phyloP scores from a whole-genome alignment of 2,329 filamentous ascomycete genomes.

The Sporothrix humicola region DNA sequence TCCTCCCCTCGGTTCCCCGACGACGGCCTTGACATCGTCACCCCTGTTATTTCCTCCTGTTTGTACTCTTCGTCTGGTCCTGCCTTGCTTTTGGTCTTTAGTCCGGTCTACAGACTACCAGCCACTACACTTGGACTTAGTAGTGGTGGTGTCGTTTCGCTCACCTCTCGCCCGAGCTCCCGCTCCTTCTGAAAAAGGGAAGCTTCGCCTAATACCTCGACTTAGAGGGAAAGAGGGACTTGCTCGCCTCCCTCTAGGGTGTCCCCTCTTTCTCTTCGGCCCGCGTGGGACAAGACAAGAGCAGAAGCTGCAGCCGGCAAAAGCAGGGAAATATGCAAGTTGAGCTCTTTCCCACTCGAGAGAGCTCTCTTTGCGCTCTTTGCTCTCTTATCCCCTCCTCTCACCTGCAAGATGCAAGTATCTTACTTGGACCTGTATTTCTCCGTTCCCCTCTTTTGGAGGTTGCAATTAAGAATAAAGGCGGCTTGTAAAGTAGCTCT shows the following conservation, averaged over 20 bases:
- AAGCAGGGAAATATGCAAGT: constrained; percentile 14
- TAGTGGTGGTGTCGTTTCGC: constrained; percentile 1
- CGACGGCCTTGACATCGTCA: background rate
- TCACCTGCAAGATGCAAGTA: background rate
- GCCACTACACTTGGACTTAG: background rate
- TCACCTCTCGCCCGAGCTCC: background rate
- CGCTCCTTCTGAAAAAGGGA: background rate
- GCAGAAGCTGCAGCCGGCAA: too few relatives aligned
- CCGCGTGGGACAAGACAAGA: constrained; percentile 23
- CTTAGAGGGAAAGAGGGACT: background rate
- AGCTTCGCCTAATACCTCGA: background rate
- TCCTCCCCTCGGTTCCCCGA: constrained; percentile 8
- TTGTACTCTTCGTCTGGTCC: background rate
- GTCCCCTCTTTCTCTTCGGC: constrained; percentile 6
- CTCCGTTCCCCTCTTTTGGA: constrained; percentile 26
- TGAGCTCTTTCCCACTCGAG: constrained; percentile 7
- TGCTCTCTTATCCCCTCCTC: background rate
- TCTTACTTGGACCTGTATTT: background rate
- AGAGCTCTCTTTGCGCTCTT: background rate
- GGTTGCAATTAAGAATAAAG: constrained; percentile 18
- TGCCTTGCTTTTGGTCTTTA: background rate
- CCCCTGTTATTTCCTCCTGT: background rate
- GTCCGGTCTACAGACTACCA: background rate
- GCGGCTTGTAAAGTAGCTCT: background rate
- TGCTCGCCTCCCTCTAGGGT: background rate